Evolutionary conservation across 1,284 basidiomycete species (phyloP), one percentile per base, ranked within the genome.

Genomic region (Tremellales sp.): DNA sequence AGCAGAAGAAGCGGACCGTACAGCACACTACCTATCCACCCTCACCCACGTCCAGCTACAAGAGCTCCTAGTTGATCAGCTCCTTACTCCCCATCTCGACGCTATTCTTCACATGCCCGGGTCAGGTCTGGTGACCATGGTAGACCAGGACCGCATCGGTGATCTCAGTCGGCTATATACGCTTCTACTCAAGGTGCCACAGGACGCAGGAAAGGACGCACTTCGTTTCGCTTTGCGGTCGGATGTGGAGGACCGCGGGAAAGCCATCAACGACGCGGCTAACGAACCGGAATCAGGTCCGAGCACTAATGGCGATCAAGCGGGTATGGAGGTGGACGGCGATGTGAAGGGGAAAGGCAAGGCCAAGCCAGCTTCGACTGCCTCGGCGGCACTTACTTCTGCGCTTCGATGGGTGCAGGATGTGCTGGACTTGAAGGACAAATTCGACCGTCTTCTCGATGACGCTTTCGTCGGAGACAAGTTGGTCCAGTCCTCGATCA

Each of bases 371-470:
- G 35, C 54, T 29, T 52, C 52, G n/a, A 50, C 63, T 0, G 53
- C 58, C 10, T 57, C 57, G 15, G 58, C 52, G 6, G 69, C 72
- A 0, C 63, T 77, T 3, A 70, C 67, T 10, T 62, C 75, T 7
- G 96, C 94, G 1, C 76, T 97, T 48, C 85, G 84, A 67, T 99
- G 96, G 96, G 94, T 98, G 0, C 85, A 96, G 72, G 85, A 89
- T 59, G 87, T 97, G 8, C 78, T 98, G 10, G 83, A 86, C 54
- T 78, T 98, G 52, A 97, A 97, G 74, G 89, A 94, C 74, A 88
- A 83, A 65, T 91, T 97, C 66, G 90, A 97, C 62, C 65, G 64
- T 10, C 73, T 96, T 8, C 85, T 91, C 80, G 79, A 76, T 41
- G 70, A 79, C 24, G 82, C 88, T 1, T 93, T 96, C 65, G 75